phyloP scores from a whole-genome alignment of 2,329 filamentous ascomycete genomes.

The Lecanicillium sp. region DNA sequence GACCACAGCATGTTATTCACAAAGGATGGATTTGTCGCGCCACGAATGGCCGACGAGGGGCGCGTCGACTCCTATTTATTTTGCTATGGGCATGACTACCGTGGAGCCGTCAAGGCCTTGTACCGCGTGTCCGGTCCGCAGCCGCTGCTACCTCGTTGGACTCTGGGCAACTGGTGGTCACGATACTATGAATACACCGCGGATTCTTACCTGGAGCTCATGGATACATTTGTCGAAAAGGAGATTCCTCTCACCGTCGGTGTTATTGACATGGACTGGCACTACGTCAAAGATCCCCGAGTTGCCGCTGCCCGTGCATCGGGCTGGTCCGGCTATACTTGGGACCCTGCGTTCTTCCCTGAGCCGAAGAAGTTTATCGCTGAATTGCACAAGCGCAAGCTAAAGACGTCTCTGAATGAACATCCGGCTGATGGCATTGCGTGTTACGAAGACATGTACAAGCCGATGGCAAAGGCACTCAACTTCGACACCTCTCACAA shows the following conservation, averaged over 20 bases:
- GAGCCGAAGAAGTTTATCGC: constrained; percentile 43
- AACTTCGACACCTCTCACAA: constrained; percentile 40
- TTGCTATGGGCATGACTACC: constrained; percentile 49
- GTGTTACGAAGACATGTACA: constrained; percentile 47
- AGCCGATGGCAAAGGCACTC: constrained; percentile 43
- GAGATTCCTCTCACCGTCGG: constrained; percentile 50
- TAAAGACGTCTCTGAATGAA: constrained; percentile 52
- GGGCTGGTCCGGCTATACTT: constrained; percentile 46
- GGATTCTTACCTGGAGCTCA: constrained; percentile 47
- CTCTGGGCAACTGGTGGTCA: constrained; percentile 60
- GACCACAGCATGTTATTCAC: constrained; percentile 52
- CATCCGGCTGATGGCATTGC: constrained; percentile 54
- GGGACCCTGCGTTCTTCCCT: constrained; percentile 42
- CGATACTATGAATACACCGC: constrained; percentile 51
- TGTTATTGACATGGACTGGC: constrained; percentile 62
- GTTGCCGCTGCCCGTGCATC: constrained; percentile 29
- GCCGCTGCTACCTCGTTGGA: constrained; percentile 47
- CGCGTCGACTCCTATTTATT: constrained; percentile 54
- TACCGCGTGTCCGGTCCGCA: constrained; percentile 49
- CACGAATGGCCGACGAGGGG: constrained; percentile 31
- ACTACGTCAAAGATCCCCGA: constrained; percentile 41
- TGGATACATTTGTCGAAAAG: constrained; percentile 45
- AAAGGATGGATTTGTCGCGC: constrained; percentile 41
- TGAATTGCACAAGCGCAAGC: constrained; percentile 40
- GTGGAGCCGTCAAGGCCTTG: constrained; percentile 43